Evolutionary conservation across 306 rosid species (phyloP).

Genomic region (Boehmeria nivea): DNA sequence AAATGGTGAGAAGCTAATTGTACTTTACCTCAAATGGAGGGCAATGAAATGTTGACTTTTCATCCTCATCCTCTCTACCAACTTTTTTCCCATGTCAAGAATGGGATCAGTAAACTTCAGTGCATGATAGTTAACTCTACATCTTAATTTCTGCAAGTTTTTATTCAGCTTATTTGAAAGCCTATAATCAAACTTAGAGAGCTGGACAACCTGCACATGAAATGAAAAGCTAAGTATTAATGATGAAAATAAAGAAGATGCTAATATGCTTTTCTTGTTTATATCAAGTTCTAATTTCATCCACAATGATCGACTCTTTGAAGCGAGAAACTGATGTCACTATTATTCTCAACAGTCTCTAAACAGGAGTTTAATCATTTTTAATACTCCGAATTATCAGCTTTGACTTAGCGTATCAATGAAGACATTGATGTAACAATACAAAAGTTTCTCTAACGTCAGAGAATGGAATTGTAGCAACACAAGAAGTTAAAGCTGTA

Average conservation of each 20-base stretch:
- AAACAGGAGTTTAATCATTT: no score
- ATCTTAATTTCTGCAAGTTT: conserved; percentile 72
- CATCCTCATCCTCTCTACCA: conserved; percentile 67
- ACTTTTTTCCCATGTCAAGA: conserved; percentile 51
- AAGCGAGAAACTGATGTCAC: no score
- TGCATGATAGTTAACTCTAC: conserved; percentile 85
- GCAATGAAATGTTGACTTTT: conserved; percentile 70
- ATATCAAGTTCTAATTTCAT: no score
- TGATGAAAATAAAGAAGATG: conserved; percentile 3
- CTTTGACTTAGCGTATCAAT: no score
- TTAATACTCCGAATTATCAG: no score
- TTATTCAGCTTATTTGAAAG: conserved; percentile 67
- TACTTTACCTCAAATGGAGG: conserved; percentile 77
- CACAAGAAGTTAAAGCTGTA: not conserved
- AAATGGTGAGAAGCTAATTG: conserved; percentile 5
- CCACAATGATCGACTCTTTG: not conserved
- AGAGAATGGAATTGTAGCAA: not conserved
- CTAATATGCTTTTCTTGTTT: not conserved
- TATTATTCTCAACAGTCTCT: no score
- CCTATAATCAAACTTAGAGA: conserved; percentile 86
- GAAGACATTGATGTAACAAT: no score
- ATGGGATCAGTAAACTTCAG: conserved; percentile 63
- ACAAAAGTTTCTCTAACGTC: no score
- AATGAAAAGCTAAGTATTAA: no score
- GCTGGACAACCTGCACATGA: conserved; percentile 61